phyloP scores from a whole-genome alignment of 2,329 filamentous ascomycete species.

The Diaporthe eres region DNA sequence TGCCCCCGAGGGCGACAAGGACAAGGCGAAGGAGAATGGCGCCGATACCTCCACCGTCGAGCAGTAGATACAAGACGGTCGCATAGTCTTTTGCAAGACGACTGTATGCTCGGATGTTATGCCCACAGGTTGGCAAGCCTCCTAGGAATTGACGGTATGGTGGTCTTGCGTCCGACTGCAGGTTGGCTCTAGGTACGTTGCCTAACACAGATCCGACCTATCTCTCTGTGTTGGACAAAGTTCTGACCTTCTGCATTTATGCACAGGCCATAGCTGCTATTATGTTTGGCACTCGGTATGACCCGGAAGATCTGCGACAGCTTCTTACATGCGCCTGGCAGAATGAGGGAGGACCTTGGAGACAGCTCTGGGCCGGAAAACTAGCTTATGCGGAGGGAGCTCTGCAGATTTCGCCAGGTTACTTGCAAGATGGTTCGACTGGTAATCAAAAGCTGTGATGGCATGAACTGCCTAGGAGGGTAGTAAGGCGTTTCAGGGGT shows the following conservation, averaged over 20 bases:
- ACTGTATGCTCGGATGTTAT: too few species aligned
- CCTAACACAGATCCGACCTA: neutral
- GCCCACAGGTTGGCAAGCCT: neutral
- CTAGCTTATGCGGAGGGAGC: neutral
- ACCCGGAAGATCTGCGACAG: neutral
- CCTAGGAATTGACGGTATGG: neutral
- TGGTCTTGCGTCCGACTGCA: neutral
- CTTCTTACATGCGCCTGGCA: neutral
- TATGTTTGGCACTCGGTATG: neutral
- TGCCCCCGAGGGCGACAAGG: slow-evolving; percentile 29
- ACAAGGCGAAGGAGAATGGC: slow-evolving; percentile 12
- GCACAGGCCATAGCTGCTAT: neutral
- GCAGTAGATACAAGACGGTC: neutral
- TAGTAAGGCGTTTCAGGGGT: neutral
- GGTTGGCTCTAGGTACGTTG: neutral
- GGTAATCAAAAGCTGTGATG: neutral
- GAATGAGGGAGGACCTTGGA: neutral
- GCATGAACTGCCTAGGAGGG: neutral
- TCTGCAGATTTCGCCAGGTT: neutral
- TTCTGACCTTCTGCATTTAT: neutral
- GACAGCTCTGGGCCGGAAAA: neutral
- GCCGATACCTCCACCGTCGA: slow-evolving; percentile 4
- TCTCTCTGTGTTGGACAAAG: neutral
- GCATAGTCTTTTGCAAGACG: too few species aligned
- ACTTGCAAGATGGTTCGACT: neutral